Conservation (phyloP, 164 flowering plant species). For the Houttuynia cordata region DNA sequence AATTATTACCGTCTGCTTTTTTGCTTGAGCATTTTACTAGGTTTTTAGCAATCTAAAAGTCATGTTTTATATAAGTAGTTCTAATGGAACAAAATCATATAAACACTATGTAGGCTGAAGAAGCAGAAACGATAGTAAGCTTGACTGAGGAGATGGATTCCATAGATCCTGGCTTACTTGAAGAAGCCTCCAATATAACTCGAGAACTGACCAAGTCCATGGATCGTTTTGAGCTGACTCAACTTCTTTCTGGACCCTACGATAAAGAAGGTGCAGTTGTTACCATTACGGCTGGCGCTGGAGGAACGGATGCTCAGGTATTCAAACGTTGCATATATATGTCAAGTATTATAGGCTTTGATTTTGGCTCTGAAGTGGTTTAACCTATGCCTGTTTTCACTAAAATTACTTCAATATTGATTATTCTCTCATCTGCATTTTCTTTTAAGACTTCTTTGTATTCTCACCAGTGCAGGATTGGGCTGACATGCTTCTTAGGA, state of each 20-base stretch:
- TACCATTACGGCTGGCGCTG: conserved; percentile 87
- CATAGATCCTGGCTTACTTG: conserved; percentile 63
- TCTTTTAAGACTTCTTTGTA: conserved; percentile 3
- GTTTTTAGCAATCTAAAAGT: background rate
- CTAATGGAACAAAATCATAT: background rate
- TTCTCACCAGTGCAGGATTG: conserved; percentile 97
- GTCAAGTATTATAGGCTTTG: background rate
- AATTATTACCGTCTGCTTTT: background rate
- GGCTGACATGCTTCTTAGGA: conserved; percentile 99
- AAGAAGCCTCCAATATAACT: conserved; percentile 59
- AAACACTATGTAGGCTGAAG: conserved; percentile 26
- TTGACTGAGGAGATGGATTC: conserved; percentile 94
- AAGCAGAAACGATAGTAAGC: conserved; percentile 77
- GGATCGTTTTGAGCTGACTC: conserved; percentile 77
- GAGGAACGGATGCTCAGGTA: conserved; percentile 99
- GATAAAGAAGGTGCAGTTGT: conserved; percentile 94
- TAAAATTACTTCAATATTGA: background rate
- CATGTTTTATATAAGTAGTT: background rate
- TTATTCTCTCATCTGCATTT: background rate
- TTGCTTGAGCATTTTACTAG: background rate
- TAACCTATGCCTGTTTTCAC: background rate
- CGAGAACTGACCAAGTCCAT: conserved; percentile 57
- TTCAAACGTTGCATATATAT: too few relatives aligned
- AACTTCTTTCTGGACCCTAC: conserved; percentile 90
- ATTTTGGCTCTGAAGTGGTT: background rate